These are phyloP conservation scores for Emergomyces orientalis DNA, from an alignment of 2,329 filamentous ascomycete species.

Conservation along the genomic window DNA sequence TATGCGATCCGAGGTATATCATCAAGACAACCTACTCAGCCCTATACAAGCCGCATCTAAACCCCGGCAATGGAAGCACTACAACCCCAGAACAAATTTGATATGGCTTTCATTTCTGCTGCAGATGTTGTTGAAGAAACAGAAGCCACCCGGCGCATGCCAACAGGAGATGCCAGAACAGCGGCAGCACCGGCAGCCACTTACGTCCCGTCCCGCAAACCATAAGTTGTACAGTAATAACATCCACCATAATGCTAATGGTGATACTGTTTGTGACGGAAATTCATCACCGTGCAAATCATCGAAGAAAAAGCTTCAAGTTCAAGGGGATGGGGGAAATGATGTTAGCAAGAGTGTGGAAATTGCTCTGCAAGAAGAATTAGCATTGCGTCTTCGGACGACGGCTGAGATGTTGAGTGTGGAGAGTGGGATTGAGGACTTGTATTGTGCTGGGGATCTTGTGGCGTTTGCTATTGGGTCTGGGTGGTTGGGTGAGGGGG, in stretches of 20 bases:
- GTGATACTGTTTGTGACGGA: background rate
- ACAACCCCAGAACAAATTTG: conserved; percentile 52
- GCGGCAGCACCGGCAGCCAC: conserved; percentile 20
- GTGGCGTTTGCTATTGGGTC: conserved; percentile 37
- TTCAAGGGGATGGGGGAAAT: background rate
- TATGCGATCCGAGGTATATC: conserved; percentile 36
- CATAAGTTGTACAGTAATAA: conserved; percentile 12
- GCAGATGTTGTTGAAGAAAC: conserved; percentile 43
- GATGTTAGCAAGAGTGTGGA: background rate
- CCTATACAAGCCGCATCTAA: conserved; percentile 27
- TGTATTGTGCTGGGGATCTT: conserved; percentile 36
- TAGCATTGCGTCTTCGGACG: conserved; percentile 26
- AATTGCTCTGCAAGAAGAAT: conserved; percentile 19
- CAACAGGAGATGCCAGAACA: background rate
- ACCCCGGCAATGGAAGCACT: conserved; percentile 44
- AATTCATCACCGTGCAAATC: background rate
- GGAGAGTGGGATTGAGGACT: conserved; percentile 31
- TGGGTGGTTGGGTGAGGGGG: conserved; percentile 31
- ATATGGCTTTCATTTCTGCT: conserved; percentile 56
- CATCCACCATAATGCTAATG: background rate
- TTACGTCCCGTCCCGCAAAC: conserved; percentile 28
- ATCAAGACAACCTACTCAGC: conserved; percentile 34
- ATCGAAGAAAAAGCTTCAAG: conserved; percentile 10
- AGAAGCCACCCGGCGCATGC: conserved; percentile 15
- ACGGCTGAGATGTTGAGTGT: conserved; percentile 31